Evolutionary conservation across 2,329 filamentous ascomycete species (phyloP).

Genomic region (Alternaria longipes): DNA sequence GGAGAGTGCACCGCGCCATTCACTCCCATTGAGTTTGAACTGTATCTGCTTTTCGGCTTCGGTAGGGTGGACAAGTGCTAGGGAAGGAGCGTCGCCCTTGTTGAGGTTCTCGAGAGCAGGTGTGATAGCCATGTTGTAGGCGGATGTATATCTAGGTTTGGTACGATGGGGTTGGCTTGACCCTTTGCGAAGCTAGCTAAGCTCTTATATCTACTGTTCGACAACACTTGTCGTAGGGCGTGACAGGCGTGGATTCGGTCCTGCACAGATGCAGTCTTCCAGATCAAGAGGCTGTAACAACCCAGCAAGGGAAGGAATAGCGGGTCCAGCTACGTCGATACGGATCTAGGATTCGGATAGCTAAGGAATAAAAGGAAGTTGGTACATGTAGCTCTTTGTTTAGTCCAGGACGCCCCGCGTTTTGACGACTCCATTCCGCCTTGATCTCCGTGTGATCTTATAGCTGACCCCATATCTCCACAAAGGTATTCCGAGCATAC

Average conservation of each 20-base stretch:
- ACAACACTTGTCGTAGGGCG: conserved; percentile 18
- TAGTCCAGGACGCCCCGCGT: conserved; percentile 24
- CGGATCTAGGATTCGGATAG: conserved; percentile 2
- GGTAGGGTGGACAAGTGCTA: conserved; percentile 65
- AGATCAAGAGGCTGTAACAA: conserved; percentile 10
- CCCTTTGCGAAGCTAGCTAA: conserved; percentile 3
- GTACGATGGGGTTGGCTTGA: neutral
- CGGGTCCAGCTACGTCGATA: conserved; percentile 8
- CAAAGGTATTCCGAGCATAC: conserved; percentile 7
- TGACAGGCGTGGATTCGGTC: conserved; percentile 5
- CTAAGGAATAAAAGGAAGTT: conserved; percentile 11
- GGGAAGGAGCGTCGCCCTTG: conserved; percentile 58
- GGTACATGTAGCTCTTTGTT: conserved; percentile 15
- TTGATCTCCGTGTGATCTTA: conserved; percentile 18
- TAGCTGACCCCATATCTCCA: conserved; percentile 12
- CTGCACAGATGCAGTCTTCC: conserved; percentile 4
- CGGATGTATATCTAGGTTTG: neutral
- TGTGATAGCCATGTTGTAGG: conserved; percentile 34
- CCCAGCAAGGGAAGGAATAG: conserved; percentile 9
- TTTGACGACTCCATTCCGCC: conserved; percentile 2
- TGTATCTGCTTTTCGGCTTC: conserved; percentile 62
- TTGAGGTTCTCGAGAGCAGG: conserved; percentile 52
- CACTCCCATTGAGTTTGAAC: conserved; percentile 62
- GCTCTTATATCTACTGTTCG: conserved; percentile 7
- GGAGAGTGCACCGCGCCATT: conserved; percentile 67